Conservation (phyloP, 306 rosid genomes). For the Quercus aquifolioides region DNA sequence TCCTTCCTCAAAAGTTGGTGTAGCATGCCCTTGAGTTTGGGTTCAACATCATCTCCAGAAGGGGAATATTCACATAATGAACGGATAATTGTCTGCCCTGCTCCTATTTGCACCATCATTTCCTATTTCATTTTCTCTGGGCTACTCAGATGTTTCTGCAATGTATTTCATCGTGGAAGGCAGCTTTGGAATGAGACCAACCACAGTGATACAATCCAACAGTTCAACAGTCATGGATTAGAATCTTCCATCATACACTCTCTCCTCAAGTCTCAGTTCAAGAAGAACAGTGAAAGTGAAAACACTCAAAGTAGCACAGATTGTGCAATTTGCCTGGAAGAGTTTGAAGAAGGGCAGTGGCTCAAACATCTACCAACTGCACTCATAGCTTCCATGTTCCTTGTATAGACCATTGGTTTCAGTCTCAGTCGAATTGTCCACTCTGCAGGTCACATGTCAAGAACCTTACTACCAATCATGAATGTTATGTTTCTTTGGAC, state of each 20-base stretch:
- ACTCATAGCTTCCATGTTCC: slow-evolving; percentile 45
- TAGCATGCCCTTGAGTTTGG: too few species aligned
- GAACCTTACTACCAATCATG: not conserved
- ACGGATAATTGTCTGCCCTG: not conserved
- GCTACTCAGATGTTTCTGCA: not conserved
- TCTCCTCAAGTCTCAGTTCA: slow-evolving; percentile 38
- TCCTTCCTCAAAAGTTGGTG: too few species aligned
- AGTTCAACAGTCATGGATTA: slow-evolving; percentile 36
- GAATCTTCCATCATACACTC: slow-evolving; percentile 13
- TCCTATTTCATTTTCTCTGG: slow-evolving; percentile 12
- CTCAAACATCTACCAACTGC: slow-evolving; percentile 37
- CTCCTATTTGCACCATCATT: slow-evolving; percentile 7
- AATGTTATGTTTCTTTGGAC: not conserved
- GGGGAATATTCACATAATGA: not conserved
- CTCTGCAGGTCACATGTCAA: slow-evolving; percentile 45
- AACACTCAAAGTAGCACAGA: slow-evolving; percentile 18
- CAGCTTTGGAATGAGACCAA: slow-evolving; percentile 11
- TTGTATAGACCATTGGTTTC: slow-evolving; percentile 55
- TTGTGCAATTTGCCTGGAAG: slow-evolving; percentile 53
- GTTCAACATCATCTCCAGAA: too few species aligned
- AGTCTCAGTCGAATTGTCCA: slow-evolving; percentile 48
- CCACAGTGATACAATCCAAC: slow-evolving; percentile 23
- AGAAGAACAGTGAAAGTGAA: slow-evolving; percentile 32
- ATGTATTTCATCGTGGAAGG: not conserved
- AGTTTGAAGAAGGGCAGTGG: slow-evolving; percentile 57